These are phyloP conservation scores for Candida tibetensis DNA, from an alignment of 805 yeast species.

Conservation along the genomic window DNA sequence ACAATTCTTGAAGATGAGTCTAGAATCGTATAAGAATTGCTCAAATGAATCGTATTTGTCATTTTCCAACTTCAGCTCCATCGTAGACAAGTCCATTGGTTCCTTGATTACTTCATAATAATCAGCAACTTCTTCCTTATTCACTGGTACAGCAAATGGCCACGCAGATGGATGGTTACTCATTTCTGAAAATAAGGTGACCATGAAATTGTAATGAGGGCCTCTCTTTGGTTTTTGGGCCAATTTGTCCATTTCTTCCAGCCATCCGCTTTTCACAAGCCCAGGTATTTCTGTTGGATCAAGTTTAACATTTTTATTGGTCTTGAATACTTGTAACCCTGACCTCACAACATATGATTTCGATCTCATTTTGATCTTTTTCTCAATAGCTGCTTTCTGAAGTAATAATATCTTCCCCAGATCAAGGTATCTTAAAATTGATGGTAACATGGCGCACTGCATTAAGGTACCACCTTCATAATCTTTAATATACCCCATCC, in stretches of 20 bases:
- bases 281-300: slow-evolving; percentile 88
- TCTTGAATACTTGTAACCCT: slow-evolving; percentile 71
- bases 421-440: slow-evolving; percentile 77
- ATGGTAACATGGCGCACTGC: slow-evolving; percentile 95
- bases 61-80: slow-evolving; percentile 90
- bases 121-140: slow-evolving; percentile 91
- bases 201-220: slow-evolving; percentile 93
- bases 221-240: slow-evolving; percentile 94
- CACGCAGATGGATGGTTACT: slow-evolving; percentile 96
- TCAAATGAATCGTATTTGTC: slow-evolving; percentile 90
- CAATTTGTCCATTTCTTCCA: slow-evolving; percentile 94
- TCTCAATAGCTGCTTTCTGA: slow-evolving; percentile 88
- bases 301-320: slow-evolving; percentile 43
- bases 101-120: slow-evolving; percentile 95
- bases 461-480: slow-evolving; percentile 98
- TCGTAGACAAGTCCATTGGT: slow-evolving; percentile 96
- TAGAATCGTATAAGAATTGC: slow-evolving; percentile 85
- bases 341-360: slow-evolving; percentile 77
- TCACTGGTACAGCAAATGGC: slow-evolving; percentile 96
- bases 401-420: slow-evolving; percentile 78
- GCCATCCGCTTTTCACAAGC: slow-evolving; percentile 92
- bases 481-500: slow-evolving; percentile 99
- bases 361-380: slow-evolving; percentile 76
- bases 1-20: slow-evolving; percentile 85
- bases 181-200: slow-evolving; percentile 79